These are phyloP conservation scores for Rhamnella rubrinervis DNA, from an alignment of 331 rosid genomes.

Conservation along the genomic window DNA sequence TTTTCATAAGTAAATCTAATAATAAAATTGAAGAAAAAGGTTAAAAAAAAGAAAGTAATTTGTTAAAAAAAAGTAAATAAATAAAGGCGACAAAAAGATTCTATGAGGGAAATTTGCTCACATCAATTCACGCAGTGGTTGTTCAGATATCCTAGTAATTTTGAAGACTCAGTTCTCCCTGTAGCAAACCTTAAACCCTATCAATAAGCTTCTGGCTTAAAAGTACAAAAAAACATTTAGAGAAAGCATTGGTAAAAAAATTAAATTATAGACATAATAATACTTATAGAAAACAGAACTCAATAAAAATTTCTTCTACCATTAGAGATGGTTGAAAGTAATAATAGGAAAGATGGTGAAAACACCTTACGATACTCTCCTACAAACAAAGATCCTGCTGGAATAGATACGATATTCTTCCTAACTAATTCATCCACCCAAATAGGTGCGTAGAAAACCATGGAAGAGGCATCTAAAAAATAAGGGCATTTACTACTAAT, in stretches of 20 bases:
- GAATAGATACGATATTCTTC: conserved; percentile 53
- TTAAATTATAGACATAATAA: not conserved
- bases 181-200: conserved; percentile 32
- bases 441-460: conserved; percentile 66
- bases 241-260: not conserved
- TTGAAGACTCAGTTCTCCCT: conserved; percentile 21
- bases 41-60: too few relatives aligned
- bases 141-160: conserved; percentile 44
- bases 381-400: conserved; percentile 51
- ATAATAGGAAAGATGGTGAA: too few relatives aligned
- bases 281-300: not conserved
- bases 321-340: too few relatives aligned
- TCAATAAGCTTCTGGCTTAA: conserved; percentile 53
- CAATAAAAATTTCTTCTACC: too few relatives aligned
- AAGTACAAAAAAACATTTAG: not conserved
- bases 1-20: conserved; percentile 23
- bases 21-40: conserved; percentile 20
- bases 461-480: too few relatives aligned
- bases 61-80: too few relatives aligned
- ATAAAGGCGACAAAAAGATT: too few relatives aligned
- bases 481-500: too few relatives aligned
- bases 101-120: conserved; percentile 29
- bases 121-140: conserved; percentile 55
- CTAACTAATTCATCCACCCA: conserved; percentile 63
- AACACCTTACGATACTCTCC: too few relatives aligned